Conservation (phyloP, 257 asterid species). For the Penstemon davidsonii region DNA sequence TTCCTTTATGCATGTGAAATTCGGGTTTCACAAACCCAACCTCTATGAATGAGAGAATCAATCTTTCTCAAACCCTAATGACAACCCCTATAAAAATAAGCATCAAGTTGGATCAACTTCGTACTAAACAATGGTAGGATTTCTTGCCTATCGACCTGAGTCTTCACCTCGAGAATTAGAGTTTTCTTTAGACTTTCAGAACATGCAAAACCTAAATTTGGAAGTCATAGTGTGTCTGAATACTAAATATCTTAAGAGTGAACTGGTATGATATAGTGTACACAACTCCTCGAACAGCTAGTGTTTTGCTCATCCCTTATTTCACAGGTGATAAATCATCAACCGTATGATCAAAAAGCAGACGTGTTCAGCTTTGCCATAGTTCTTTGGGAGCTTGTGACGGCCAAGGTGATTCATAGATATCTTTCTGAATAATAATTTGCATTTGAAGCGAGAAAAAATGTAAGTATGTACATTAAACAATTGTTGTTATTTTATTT, state of each 20-base stretch:
- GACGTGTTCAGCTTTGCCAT: constrained; percentile 91
- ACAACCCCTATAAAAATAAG: too few relatives aligned
- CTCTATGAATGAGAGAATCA: not conserved
- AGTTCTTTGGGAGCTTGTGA: constrained; percentile 93
- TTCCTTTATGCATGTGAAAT: too few relatives aligned
- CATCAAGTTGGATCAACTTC: too few relatives aligned
- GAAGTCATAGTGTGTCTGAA: too few relatives aligned
- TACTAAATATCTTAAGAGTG: not conserved
- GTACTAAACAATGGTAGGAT: too few relatives aligned
- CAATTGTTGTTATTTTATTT: not conserved
- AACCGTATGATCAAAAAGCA: constrained; percentile 89
- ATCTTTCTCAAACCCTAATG: not conserved
- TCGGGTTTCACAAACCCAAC: too few relatives aligned
- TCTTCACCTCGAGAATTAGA: too few relatives aligned
- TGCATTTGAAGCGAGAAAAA: constrained; percentile 18
- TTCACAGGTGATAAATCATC: constrained; percentile 76
- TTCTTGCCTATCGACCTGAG: too few relatives aligned
- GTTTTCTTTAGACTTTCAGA: too few relatives aligned
- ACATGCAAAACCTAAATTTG: too few relatives aligned
- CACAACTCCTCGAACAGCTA: not conserved
- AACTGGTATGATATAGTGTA: too few relatives aligned
- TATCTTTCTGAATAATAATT: constrained; percentile 7
- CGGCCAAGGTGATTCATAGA: constrained; percentile 59
- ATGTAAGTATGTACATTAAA: not conserved
- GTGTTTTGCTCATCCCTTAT: constrained; percentile 9